Conservation (phyloP, 78 protist species). For the Monosiga brevicollis region DNA sequence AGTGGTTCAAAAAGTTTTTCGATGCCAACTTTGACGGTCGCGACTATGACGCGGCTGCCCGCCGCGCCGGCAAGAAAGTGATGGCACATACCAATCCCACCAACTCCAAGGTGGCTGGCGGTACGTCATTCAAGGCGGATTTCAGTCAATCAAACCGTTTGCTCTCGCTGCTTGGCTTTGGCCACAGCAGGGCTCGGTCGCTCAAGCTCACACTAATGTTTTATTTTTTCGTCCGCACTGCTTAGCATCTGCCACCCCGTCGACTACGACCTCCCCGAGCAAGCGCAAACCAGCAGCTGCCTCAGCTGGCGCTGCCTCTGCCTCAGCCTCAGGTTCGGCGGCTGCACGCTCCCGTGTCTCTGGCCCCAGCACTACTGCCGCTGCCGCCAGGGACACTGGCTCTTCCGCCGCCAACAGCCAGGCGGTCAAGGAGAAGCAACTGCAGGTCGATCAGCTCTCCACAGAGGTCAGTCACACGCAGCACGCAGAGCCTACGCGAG, state of each 20-base stretch:
- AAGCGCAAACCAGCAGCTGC: neutral
- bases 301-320: neutral
- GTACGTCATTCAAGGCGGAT: too few species aligned
- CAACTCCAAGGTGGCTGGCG: too few species aligned
- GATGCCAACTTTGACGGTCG: neutral
- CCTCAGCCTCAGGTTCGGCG: neutral
- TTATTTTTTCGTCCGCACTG: neutral
- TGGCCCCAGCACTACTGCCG: neutral
- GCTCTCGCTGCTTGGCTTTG: too few species aligned
- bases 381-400: neutral
- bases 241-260: neutral
- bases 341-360: neutral
- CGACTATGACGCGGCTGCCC: neutral
- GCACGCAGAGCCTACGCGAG: neutral
- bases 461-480: too few species aligned
- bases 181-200: too few species aligned
- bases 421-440: too few species aligned
- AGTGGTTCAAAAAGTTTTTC: slow-evolving; percentile 72
- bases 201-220: too few species aligned
- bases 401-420: too few species aligned
- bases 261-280: neutral
- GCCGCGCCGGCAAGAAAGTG: neutral
- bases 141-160: too few species aligned
- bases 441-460: too few species aligned
- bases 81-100: too few species aligned